These are phyloP conservation scores for Colletotrichum somersetense DNA, from an alignment of 2,329 filamentous ascomycete genomes.

Conservation along the genomic window DNA sequence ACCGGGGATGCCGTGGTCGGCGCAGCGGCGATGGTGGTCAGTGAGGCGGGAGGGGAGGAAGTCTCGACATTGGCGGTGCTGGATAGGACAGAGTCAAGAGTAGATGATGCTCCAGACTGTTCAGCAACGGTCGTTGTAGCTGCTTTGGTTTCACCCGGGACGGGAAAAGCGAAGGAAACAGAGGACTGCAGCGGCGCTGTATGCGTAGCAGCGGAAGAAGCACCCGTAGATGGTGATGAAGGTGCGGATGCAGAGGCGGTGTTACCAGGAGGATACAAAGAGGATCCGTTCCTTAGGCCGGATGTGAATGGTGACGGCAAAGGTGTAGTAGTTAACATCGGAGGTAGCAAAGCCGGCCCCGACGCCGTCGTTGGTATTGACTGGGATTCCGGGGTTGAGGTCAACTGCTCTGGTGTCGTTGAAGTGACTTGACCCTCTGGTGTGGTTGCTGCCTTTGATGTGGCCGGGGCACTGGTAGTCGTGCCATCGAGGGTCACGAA, in stretches of 20 bases:
- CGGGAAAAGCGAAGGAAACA: constrained; percentile 33
- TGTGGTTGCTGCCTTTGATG: constrained; percentile 9
- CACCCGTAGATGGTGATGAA: background rate
- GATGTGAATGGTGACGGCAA: constrained; percentile 26
- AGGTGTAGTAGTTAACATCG: constrained; percentile 33
- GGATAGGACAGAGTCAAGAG: constrained; percentile 6
- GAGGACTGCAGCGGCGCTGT: constrained; percentile 21
- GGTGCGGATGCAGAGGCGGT: background rate
- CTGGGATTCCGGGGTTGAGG: background rate
- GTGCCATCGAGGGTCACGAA: constrained; percentile 37
- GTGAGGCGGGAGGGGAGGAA: background rate
- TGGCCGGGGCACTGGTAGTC: background rate
- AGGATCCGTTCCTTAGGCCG: constrained; percentile 12
- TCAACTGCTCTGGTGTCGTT: background rate
- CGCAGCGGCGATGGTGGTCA: background rate
- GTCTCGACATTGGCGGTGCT: constrained; percentile 10
- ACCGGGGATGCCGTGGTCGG: background rate
- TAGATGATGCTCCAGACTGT: constrained; percentile 2
- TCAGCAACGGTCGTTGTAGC: background rate
- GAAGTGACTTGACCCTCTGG: too few species aligned
- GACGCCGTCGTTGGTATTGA: constrained; percentile 8
- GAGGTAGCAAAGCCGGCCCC: constrained; percentile 10
- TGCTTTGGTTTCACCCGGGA: constrained; percentile 8
- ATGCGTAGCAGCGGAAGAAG: background rate
- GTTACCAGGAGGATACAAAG: constrained; percentile 7